Conservation (phyloP, 177 flowering plant species). For the Vitis hybrid region DNA sequence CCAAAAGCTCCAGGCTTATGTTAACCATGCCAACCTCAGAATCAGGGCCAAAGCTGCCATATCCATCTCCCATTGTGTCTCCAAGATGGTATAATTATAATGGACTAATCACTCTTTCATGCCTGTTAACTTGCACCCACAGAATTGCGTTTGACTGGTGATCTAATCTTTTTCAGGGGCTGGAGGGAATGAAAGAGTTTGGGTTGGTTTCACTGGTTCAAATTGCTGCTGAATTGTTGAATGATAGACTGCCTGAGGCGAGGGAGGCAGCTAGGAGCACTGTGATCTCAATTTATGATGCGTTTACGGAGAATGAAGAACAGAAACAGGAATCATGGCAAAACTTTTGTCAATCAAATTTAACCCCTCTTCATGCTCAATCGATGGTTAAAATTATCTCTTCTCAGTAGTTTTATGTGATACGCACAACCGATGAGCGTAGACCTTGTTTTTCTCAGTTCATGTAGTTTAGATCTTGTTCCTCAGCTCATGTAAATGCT, state of each 20-base stretch:
- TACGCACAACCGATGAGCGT: not conserved
- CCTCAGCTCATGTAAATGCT: slow-evolving; percentile 8
- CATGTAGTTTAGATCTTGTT: not conserved
- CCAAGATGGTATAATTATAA: slow-evolving; percentile 59
- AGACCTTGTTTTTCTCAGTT: not conserved
- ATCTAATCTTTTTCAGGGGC: slow-evolving; percentile 37
- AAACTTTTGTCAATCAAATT: slow-evolving; percentile 59
- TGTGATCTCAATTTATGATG: slow-evolving; percentile 34
- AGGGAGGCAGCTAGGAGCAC: slow-evolving; percentile 83
- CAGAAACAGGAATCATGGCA: slow-evolving; percentile 66
- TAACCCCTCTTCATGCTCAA: slow-evolving; percentile 70
- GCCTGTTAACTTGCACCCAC: not conserved
- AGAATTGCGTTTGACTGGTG: not conserved
- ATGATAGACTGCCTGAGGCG: slow-evolving; percentile 88
- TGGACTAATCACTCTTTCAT: not conserved
- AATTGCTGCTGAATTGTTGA: slow-evolving; percentile 62
- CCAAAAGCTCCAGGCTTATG: slow-evolving; percentile 50
- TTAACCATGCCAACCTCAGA: slow-evolving; percentile 59
- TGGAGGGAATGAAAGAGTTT: slow-evolving; percentile 63
- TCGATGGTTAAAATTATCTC: slow-evolving; percentile 56
- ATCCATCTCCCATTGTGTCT: slow-evolving; percentile 61
- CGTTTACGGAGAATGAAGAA: slow-evolving; percentile 47
- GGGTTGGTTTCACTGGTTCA: slow-evolving; percentile 55
- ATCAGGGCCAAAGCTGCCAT: slow-evolving; percentile 87
- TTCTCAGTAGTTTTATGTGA: slow-evolving; percentile 16